Base-by-base conservation (phyloP, 176 grass and related monocot species). In the Olyra latifolia region DNA sequence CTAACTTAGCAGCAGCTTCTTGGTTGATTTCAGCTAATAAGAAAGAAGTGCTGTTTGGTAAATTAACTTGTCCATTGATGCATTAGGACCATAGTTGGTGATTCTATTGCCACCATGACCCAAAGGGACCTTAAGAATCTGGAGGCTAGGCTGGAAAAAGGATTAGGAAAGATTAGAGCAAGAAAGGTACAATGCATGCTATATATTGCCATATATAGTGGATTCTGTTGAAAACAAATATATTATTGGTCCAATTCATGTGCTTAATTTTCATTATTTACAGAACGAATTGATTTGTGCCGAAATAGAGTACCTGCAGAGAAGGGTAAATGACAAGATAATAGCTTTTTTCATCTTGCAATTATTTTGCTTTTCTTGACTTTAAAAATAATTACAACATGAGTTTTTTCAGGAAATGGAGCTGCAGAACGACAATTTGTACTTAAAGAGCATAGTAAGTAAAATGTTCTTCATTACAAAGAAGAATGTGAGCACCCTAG, bases 81-180 rank as follows among this genome's bases (percentile, higher is more conserved):
- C 52, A 72, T 41, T 75, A 98, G 95, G 67, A 66, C 80, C 42
- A 63, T 98, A 75, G 62, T 81, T 77, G 95, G 92, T 10, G 87
- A 94, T 55, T 66, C 74, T 77, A 84, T 89, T 13, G 68, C 86
- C 56, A 77, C 85, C 66, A 84, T 87, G 74, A 87, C 28, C 69
- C 50, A 46, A 27, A 85, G 83, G 43, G 95, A 98, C 14, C 85
- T 87, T 20, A 98, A 91, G 71, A 73, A 80, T 43, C 74, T 92
- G 6, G 95, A 98, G 75, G 87, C 4, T 41, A 98, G 85, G 54
- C 69, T 98, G 66, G 95, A 95, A 45, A 82, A 87, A 86, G 90
- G 80, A 14, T 71, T 98, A 24, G 77, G 66, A 75, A 98, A 95
- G 86, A 98, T 98, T 75, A 94, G 95, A 71, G 78, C 83, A 62